Evolutionary conservation across 305 asterid species (phyloP).

Genomic region (Fraxinus floribunda): DNA sequence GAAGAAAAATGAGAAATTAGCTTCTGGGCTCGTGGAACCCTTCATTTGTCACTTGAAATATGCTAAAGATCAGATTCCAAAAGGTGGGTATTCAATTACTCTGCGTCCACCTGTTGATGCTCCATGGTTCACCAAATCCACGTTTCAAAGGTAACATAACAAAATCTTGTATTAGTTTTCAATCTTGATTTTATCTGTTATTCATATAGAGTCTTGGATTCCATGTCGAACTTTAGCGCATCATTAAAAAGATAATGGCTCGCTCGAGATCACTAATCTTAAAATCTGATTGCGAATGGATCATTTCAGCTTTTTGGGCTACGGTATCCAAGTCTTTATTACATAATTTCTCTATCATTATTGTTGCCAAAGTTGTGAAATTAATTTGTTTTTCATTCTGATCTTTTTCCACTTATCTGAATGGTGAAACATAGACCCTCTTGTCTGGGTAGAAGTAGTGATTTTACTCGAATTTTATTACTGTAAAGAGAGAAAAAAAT

Average conservation of each 20-base stretch:
- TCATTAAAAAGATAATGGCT: background rate
- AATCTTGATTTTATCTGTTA: background rate
- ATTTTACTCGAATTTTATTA: background rate
- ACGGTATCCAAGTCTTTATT: background rate
- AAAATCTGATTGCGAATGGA: background rate
- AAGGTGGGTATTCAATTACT: constrained; percentile 82
- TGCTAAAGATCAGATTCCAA: constrained; percentile 77
- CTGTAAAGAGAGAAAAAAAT: background rate
- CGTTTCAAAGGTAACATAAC: constrained; percentile 61
- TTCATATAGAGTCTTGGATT: background rate
- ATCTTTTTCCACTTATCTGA: background rate
- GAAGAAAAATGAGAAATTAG: constrained; percentile 68
- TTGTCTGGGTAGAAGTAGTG: background rate
- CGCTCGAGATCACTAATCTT: background rate
- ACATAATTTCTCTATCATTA: background rate
- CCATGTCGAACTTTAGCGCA: background rate
- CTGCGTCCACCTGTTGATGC: constrained; percentile 56
- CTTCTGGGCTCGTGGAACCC: constrained; percentile 86
- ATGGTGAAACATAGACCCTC: constrained; percentile 13
- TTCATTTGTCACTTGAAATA: constrained; percentile 74
- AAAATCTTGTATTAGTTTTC: background rate
- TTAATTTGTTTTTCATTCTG: constrained; percentile 4
- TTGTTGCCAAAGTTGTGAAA: background rate
- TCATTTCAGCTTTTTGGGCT: background rate
- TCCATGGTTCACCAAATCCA: constrained; percentile 78